phyloP scores from a whole-genome alignment of 345 rosid species.

The Carallia pectinifolia region DNA sequence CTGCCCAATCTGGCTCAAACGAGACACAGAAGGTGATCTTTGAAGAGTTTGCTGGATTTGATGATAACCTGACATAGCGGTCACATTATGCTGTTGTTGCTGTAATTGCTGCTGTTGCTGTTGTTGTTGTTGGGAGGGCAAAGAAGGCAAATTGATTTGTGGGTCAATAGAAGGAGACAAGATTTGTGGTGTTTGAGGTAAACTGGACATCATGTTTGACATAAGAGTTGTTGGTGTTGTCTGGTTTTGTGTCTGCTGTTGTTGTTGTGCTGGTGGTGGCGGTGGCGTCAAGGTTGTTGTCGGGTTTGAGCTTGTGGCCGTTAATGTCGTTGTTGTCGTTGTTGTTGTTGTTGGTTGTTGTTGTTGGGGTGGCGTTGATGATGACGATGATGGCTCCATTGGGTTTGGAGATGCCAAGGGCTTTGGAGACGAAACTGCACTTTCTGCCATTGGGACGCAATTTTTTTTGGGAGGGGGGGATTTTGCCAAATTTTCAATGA shows the following conservation, averaged over 20 bases:
- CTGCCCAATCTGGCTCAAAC: slow-evolving; percentile 60
- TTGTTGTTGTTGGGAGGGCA: slow-evolving; percentile 7
- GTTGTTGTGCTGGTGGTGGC: not conserved
- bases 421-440: slow-evolving; percentile 10
- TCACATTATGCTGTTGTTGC: slow-evolving; percentile 36
- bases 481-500: not conserved
- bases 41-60: slow-evolving; percentile 64
- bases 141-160: slow-evolving; percentile 5
- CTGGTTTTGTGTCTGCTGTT: slow-evolving; percentile 6
- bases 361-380: slow-evolving; percentile 5
- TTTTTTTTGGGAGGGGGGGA: not conserved
- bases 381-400: slow-evolving; percentile 20
- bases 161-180: slow-evolving; percentile 20
- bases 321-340: slow-evolving; percentile 2
- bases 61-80: slow-evolving; percentile 60
- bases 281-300: slow-evolving; percentile 11
- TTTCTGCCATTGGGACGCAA: slow-evolving; percentile 15
- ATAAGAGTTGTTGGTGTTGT: not conserved
- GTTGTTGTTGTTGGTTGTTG: not conserved
- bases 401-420: slow-evolving; percentile 14
- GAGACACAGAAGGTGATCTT: slow-evolving; percentile 70
- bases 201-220: slow-evolving; percentile 2
- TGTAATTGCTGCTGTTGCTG: slow-evolving; percentile 10
- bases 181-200: slow-evolving; percentile 22
- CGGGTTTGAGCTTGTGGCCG: slow-evolving; percentile 8